Conservation (phyloP, 106 monocot genomes). For the Dioscorea dumetorum region DNA sequence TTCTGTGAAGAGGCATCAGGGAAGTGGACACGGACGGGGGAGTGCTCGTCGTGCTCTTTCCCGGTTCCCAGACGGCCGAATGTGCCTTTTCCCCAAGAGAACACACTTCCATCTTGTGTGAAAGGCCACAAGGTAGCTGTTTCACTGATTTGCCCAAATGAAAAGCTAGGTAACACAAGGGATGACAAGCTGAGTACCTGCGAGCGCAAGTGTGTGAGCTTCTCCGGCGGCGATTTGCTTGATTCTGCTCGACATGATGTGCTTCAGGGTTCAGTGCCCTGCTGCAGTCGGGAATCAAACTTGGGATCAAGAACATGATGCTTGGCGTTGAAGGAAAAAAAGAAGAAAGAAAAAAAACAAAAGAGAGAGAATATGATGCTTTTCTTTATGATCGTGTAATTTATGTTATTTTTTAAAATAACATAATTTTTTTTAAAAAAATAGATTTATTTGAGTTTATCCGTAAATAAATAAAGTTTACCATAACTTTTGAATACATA, state of each 20-base stretch:
- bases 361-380: too few relatives aligned
- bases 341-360: too few relatives aligned
- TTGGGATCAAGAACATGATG: background rate
- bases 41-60: constrained; percentile 51
- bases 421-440: too few relatives aligned
- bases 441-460: too few relatives aligned
- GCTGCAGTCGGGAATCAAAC: background rate
- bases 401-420: too few relatives aligned
- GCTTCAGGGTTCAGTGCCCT: background rate
- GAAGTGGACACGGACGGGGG: constrained; percentile 35
- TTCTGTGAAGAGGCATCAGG: background rate
- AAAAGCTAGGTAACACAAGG: too few relatives aligned
- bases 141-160: background rate
- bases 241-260: constrained; percentile 40
- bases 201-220: constrained; percentile 73
- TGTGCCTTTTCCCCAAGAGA: constrained; percentile 75
- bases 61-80: constrained; percentile 71
- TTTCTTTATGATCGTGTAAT: too few relatives aligned
- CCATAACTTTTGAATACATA: too few relatives aligned
- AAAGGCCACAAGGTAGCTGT: background rate
- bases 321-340: too few relatives aligned
- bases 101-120: constrained; percentile 62
- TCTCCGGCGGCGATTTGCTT: constrained; percentile 59
- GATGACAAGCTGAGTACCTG: constrained; percentile 22
- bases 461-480: too few relatives aligned